phyloP scores from a whole-genome alignment of 192 early-diverging fungal species.

The Bifiguratus adelaidae region DNA sequence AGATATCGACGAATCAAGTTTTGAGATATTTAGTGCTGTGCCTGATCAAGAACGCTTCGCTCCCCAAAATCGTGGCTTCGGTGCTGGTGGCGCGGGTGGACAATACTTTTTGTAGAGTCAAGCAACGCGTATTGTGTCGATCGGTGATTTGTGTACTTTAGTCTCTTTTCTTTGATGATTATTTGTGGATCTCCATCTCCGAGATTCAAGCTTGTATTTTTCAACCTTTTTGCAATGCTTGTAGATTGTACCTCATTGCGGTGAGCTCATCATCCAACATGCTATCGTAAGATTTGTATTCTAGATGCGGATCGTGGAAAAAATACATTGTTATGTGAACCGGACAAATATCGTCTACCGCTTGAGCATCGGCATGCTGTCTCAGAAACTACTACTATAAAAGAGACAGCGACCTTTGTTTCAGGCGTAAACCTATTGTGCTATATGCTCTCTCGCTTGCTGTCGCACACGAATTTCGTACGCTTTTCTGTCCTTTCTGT shows the following conservation, averaged over 20 bases:
- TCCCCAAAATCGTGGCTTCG: constrained; percentile 21
- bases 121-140: neutral
- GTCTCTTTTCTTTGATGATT: neutral
- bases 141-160: neutral
- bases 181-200: no score
- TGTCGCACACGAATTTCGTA: neutral
- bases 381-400: neutral
- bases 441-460: neutral
- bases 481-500: neutral
- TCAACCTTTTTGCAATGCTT: no score
- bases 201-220: no score
- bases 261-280: neutral
- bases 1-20: constrained; percentile 71
- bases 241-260: no score
- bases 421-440: neutral
- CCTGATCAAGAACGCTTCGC: constrained; percentile 74
- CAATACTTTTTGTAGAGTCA: constrained; percentile 29
- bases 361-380: neutral
- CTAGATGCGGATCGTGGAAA: no score
- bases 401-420: neutral
- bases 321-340: neutral
- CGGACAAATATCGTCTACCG: neutral
- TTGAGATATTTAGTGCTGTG: constrained; percentile 96
- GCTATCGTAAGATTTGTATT: neutral
- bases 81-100: constrained; percentile 17